Percentiles rank a stretch among this genome's conserved stretches.
Conservation (phyloP, 2,329 filamentous ascomycete genomes). For the Colletotrichum brevisporum region DNA sequence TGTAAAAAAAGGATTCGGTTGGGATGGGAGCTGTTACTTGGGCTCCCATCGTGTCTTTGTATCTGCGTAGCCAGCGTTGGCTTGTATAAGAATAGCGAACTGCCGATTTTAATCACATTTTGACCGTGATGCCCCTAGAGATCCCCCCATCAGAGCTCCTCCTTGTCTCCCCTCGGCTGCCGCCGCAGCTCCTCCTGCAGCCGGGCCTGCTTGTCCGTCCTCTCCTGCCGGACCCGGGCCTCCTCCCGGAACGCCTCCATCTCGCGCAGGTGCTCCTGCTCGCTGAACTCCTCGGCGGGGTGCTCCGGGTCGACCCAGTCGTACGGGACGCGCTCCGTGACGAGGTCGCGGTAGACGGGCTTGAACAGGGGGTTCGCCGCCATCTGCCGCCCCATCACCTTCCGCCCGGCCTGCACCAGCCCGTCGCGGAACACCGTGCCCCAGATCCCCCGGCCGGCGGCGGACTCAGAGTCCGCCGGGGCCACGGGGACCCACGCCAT, state of each 20-base stretch:
- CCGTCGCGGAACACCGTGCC: slow-evolving; percentile 15
- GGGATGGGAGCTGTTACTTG: not conserved
- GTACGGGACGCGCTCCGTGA: slow-evolving; percentile 33
- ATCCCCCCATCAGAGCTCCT: slow-evolving; percentile 18
- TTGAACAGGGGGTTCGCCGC: slow-evolving; percentile 28
- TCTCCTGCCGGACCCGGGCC: slow-evolving; percentile 21
- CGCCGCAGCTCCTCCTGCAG: slow-evolving; percentile 29
- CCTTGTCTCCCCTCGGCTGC: slow-evolving; percentile 24
- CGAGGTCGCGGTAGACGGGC: slow-evolving; percentile 36
- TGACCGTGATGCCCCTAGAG: not conserved
- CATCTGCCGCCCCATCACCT: slow-evolving; percentile 17
- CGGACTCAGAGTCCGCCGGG: not conserved
- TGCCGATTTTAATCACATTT: not conserved
- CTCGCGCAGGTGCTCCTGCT: slow-evolving; percentile 25
- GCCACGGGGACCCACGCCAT: slow-evolving; percentile 28
- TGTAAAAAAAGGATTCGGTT: not conserved
- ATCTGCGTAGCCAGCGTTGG: slow-evolving; percentile 14
- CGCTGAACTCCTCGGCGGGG: slow-evolving; percentile 5
- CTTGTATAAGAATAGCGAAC: slow-evolving; percentile 7
- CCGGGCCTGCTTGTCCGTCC: slow-evolving; percentile 22
- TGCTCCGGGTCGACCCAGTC: slow-evolving; percentile 35
- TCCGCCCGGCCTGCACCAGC: slow-evolving; percentile 16
- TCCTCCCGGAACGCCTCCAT: slow-evolving; percentile 37
- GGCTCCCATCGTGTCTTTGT: not conserved
- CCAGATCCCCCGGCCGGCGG: slow-evolving; percentile 4